Base-by-base conservation (phyloP, 306 rosid genomes). In the Cicer arietinum region DNA sequence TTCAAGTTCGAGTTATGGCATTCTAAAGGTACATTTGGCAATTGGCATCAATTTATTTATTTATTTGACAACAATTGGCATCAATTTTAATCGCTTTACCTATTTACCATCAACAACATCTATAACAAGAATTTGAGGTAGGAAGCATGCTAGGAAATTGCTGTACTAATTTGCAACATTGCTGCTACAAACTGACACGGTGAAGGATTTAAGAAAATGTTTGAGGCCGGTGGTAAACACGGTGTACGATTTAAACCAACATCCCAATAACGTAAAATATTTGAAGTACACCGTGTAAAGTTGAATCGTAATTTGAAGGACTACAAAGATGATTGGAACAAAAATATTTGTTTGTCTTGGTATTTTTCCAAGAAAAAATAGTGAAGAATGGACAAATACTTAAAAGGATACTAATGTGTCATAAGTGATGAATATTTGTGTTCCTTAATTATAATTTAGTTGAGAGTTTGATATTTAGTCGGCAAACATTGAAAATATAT, bases 21-120 rank as follows among this genome's bases (percentile, higher is more conserved):
- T 45, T 67, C 53, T 17, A 10, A 65, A 65, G 70, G 22, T 65
- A 42, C 45, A 12, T 37, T 61, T 60, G 44, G 18, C 44, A 59
- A n/a, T n/a, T n/a, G 18, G 14, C 20, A 50, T 50, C 18, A 14
- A 6, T 7, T 46, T 46, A 10, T 46, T 46, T 10, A 2, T 46
- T 47, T 47, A 12, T 3, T 12, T 25, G 35, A 25, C 35, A 25
- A 25, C 2, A 59, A n/a, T n/a, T 50, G 18, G 14, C 20, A 50
- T 50, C 18, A 14, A n/a, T 7, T 46, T 46, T 46, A 46, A 2
- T 46, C 13, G 12, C 5, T 3, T 12, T 57, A 22, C 35, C 35
- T 1, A 25, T 25, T 25, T 25, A 25, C 14, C 40, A 57, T 57
- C 7, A 57, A 22, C 14, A 57, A 10, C 41, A 3, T 57, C 22